phyloP scores from a whole-genome alignment of 139 green algal genomes.

The Desmodesmus armatus region DNA sequence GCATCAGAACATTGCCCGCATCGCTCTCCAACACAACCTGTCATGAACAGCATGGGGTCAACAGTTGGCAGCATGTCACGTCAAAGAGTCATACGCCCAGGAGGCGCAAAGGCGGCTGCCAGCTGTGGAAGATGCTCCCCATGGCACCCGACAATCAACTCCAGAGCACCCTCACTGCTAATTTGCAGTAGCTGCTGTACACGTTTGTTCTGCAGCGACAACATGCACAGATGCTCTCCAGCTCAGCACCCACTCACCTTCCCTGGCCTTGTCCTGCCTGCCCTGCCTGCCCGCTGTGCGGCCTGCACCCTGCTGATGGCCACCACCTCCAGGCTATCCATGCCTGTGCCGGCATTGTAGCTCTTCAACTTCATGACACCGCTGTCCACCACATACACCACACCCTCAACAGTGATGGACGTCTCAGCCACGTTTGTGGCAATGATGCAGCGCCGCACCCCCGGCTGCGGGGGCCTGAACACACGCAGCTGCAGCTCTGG shows the following conservation, averaged over 20 bases:
- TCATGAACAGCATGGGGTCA: too few relatives aligned
- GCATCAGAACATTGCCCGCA: too few relatives aligned
- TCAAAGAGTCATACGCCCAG: too few relatives aligned
- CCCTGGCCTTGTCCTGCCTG: slow-evolving; percentile 86
- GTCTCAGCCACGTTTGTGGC: slow-evolving; percentile 99
- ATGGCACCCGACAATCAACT: too few relatives aligned
- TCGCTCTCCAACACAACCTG: too few relatives aligned
- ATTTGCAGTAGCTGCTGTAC: too few relatives aligned
- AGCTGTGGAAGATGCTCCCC: too few relatives aligned
- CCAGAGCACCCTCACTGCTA: too few relatives aligned
- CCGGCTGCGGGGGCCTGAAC: slow-evolving; percentile 79
- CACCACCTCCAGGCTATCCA: slow-evolving; percentile 90
- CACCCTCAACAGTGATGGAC: slow-evolving; percentile 89
- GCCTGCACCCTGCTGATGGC: slow-evolving; percentile 89
- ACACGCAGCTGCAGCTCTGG: slow-evolving; percentile 89
- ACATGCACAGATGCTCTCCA: too few relatives aligned
- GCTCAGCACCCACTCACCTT: slow-evolving; percentile 70
- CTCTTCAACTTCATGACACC: slow-evolving; percentile 95
- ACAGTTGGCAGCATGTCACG: too few relatives aligned
- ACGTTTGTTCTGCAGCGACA: too few relatives aligned
- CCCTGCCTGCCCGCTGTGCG: slow-evolving; percentile 89
- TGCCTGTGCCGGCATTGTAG: slow-evolving; percentile 88
- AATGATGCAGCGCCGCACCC: slow-evolving; percentile 87
- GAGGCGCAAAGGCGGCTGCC: too few relatives aligned
- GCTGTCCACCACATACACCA: slow-evolving; percentile 92